Conservation (phyloP, 352 stramenopile species). For the Phytophthora kernoviae region DNA sequence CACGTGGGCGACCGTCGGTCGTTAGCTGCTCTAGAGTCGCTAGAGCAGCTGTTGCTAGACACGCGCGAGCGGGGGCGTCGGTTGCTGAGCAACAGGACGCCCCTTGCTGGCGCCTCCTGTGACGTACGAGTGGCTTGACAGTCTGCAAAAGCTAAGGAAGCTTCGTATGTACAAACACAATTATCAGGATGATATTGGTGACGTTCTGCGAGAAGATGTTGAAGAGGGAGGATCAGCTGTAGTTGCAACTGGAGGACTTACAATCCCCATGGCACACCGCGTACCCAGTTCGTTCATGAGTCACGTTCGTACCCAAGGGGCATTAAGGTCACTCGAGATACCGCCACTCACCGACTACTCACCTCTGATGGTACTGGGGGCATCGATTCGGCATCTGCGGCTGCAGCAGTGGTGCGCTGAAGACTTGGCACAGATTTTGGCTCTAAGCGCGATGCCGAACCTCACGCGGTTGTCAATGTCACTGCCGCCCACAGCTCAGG, state of each 20-base stretch:
- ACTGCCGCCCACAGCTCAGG: conserved; percentile 37
- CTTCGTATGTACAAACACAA: conserved; percentile 46
- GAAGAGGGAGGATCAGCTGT: conserved; percentile 27
- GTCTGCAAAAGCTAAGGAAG: conserved; percentile 41
- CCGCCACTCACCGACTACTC: conserved; percentile 42
- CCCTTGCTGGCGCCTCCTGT: neutral
- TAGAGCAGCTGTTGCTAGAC: conserved; percentile 53
- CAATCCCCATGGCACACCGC: conserved; percentile 35
- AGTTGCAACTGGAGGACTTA: conserved; percentile 27
- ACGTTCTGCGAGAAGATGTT: conserved; percentile 34
- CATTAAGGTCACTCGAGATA: conserved; percentile 37
- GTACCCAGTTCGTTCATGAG: conserved; percentile 43
- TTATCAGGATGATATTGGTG: conserved; percentile 41
- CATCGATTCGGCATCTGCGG: conserved; percentile 40
- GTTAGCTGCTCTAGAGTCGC: conserved; percentile 27
- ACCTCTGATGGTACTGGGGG: conserved; percentile 26
- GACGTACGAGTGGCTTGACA: conserved; percentile 37
- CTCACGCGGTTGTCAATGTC: conserved; percentile 42
- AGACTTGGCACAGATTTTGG: conserved; percentile 40
- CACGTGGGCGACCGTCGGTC: conserved; percentile 40
- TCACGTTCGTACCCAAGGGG: conserved; percentile 26
- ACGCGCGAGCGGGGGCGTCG: conserved; percentile 24
- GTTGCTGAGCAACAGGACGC: conserved; percentile 1
- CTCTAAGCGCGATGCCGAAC: conserved; percentile 29
- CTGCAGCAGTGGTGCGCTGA: conserved; percentile 50